Base-by-base conservation (phyloP, 139 green algal species). In the Tetradesmus obliquus region DNA sequence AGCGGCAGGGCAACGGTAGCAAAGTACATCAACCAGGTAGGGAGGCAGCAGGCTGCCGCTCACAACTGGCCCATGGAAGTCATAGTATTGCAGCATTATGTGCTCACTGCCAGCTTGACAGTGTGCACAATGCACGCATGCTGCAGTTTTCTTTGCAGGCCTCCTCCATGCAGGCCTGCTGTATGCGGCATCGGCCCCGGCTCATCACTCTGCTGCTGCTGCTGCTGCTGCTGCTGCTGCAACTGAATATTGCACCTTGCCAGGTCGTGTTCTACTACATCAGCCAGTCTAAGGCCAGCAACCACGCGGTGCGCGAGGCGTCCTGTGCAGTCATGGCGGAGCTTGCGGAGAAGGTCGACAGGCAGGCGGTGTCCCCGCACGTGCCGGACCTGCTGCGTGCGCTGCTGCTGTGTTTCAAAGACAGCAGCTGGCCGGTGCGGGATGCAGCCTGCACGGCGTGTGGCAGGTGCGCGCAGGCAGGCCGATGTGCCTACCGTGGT, bases 251-350 rank as follows among this genome's bases (percentile, higher is more conserved):
- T 72, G 60, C 32, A 20, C 60, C 60, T 72, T 72, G 60, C 5
- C 88, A 97, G 90, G 97, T 99, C 54, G 93, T 97, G 13, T 79
- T 82, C 2, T 98, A 97, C 91, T 98, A 98, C 93, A 91, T 97
- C 13, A 72, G 92, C 53, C 96, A 98, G 89, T 95, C 93, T 55
- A 94, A 95, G 57, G 96, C 97, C 57, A 97, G 97, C 95, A 98
- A 99, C 95, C 96, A 99, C 88, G 95, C 95, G 1, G 96, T 98
- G 53, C 92, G 98, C 2, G 98, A 99, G 86, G 97, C 98, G 0
- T 96, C 98, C 9, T 99, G 98, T 93, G 93, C 95, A 13, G 99
- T 97, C 94, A 98, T 99, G 45, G 98, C 96, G 1, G 98, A 99
- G 95, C 94, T 99, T 1, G 96, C 97, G 93, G 91, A 93, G 85